Base-by-base conservation (phyloP, 2,329 filamentous ascomycete species). In the Talaromyces amestolkiae region DNA sequence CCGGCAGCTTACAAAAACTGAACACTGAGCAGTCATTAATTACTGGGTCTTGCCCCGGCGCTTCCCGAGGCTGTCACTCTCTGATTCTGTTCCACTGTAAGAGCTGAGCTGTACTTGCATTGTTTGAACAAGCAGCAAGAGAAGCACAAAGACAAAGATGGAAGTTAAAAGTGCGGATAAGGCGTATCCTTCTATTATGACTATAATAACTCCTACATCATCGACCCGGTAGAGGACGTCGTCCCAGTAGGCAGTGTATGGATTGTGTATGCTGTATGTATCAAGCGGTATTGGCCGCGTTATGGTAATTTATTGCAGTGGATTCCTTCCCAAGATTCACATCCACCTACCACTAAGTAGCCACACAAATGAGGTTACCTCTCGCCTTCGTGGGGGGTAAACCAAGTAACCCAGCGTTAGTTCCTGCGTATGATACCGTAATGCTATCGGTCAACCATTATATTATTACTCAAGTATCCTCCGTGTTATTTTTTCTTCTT, bases 401-500 rank as follows among this genome's bases (percentile, higher is more conserved):
- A 37, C 54, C 63, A 56, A n/a, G 51, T 56, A 56, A 37, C 51
- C 31, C 24, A 19, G 31, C 17, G 31, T 56, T 22, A 56, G 37
- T 56, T 56, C 22, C 53, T 15, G 53, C 53, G 22, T 37, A 56
- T 24, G 53, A 22, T 56, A 56, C 53, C 53, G 53, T 56, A 56
- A 39, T 39, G 1, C 33, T 24, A 8, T 56, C 17, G 5, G 33
- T 56, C 53, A 24, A 39, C n/a, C 27, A 31, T 31, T 37, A 45
- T 62, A 49, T 51, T 63, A 63, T 53, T 19, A 47, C 35, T 59
- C 41, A 27, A 8, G 49, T 53, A 54, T 65, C 45, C 49, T 58
- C 51, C 51, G 19, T 37, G 58, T 68, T 61, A 62, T 68, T 61
- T 65, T 60, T 58, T 56, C 33, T 35, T 58, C 54, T 66, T 63